phyloP scores from a whole-genome alignment of 805 yeast genomes.

The Metahyphopichia silvanorum region DNA sequence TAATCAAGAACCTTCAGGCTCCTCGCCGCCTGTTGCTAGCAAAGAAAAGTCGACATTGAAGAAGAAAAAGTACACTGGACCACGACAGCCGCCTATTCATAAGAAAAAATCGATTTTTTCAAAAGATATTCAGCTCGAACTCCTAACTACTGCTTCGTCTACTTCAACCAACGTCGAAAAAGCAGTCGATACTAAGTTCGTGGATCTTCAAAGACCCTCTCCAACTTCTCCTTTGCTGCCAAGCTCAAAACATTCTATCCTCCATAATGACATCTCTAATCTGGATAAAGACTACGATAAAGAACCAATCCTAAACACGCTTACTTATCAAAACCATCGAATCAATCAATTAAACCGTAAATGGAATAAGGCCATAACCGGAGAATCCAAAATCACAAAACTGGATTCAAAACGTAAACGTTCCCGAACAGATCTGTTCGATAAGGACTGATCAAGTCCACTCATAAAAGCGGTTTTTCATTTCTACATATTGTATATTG shows the following conservation, averaged over 20 bases:
- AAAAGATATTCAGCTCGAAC: conserved; percentile 39
- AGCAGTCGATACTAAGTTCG: conserved; percentile 9
- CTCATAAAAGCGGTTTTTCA: neutral
- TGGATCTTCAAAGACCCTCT: conserved; percentile 2
- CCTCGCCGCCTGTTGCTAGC: too few relatives aligned
- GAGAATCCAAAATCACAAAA: neutral
- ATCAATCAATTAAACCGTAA: conserved; percentile 34
- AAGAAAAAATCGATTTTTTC: conserved; percentile 30
- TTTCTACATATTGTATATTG: too few relatives aligned
- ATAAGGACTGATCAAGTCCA: too few relatives aligned
- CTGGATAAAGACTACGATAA: conserved; percentile 1
- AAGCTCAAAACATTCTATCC: conserved; percentile 1
- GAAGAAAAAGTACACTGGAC: too few relatives aligned
- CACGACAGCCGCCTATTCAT: conserved; percentile 22
- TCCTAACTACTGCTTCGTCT: conserved; percentile 17
- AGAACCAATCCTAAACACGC: conserved; percentile 10
- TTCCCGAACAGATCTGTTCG: conserved; percentile 13
- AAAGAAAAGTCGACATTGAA: too few relatives aligned
- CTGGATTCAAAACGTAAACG: conserved; percentile 8
- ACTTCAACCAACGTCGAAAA: conserved; percentile 8
- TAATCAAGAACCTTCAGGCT: conserved; percentile 1
- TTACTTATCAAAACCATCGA: conserved; percentile 29
- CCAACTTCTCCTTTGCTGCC: conserved; percentile 6
- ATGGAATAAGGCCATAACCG: conserved; percentile 32
- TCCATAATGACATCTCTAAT: neutral